phyloP scores from a whole-genome alignment of 139 green algal species.

The Ettlia oleoabundans region DNA sequence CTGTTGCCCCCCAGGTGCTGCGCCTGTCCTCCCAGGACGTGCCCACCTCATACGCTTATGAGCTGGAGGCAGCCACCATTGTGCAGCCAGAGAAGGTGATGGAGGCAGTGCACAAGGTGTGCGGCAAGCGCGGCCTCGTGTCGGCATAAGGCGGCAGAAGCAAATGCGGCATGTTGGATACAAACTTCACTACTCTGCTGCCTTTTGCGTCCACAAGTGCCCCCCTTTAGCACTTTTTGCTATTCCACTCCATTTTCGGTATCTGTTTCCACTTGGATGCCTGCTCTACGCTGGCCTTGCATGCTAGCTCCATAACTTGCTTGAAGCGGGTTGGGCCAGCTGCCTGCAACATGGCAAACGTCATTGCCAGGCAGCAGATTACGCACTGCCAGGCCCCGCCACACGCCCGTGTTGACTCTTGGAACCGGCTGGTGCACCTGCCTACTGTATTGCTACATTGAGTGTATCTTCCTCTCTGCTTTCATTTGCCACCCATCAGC shows the following conservation, averaged over 20 bases:
- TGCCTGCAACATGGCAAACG: too few species aligned
- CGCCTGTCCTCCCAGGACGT: constrained; percentile 90
- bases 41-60: constrained; percentile 92
- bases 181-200: too few species aligned
- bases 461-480: background rate
- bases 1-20: constrained; percentile 63
- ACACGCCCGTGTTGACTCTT: background rate
- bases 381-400: background rate
- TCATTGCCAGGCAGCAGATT: too few species aligned
- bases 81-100: constrained; percentile 89
- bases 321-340: too few species aligned
- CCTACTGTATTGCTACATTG: background rate
- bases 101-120: constrained; percentile 48
- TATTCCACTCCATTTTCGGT: too few species aligned
- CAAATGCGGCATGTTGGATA: too few species aligned
- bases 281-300: too few species aligned
- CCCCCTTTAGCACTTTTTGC: too few species aligned
- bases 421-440: background rate
- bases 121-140: constrained; percentile 15
- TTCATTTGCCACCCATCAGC: too few species aligned
- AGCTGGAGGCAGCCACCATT: constrained; percentile 95
- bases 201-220: too few species aligned
- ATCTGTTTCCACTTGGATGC: too few species aligned
- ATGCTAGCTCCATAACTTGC: too few species aligned
- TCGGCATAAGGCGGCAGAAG: background rate